phyloP scores from a whole-genome alignment of 495 filamentous ascomycete species.

The Filosporella fistucella region DNA sequence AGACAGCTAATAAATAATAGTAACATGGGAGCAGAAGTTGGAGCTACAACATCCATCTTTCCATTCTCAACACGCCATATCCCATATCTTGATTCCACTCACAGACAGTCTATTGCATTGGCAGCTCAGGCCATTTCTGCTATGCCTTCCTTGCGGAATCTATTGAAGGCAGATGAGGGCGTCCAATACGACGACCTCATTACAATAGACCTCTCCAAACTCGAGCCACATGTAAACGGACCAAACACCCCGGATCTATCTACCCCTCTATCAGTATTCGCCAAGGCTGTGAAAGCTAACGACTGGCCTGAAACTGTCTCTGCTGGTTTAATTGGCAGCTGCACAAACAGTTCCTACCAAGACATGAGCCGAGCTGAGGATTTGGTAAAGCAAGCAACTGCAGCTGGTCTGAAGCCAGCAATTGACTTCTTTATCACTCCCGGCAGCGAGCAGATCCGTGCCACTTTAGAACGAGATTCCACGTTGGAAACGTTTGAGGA shows the following conservation, averaged over 20 bases:
- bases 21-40: constrained; percentile 78
- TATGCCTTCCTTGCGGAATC: constrained; percentile 41
- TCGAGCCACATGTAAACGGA: constrained; percentile 97
- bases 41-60: constrained; percentile 89
- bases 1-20: background rate
- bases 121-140: constrained; percentile 51
- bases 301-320: constrained; percentile 88
- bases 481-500: constrained; percentile 82
- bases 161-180: constrained; percentile 69
- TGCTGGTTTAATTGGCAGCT: constrained; percentile 92
- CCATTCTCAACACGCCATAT: constrained; percentile 68
- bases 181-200: constrained; percentile 88
- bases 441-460: constrained; percentile 93
- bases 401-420: constrained; percentile 82
- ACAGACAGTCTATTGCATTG: constrained; percentile 66
- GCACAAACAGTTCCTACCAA: constrained; percentile 97
- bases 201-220: constrained; percentile 82
- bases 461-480: constrained; percentile 81
- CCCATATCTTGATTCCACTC: constrained; percentile 78
- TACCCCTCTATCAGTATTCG: constrained; percentile 84
- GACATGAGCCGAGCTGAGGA: constrained; percentile 95
- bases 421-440: constrained; percentile 94
- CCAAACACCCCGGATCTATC: constrained; percentile 95
- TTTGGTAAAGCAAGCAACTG: constrained; percentile 82
- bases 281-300: constrained; percentile 74